phyloP scores from a whole-genome alignment of 2,329 filamentous ascomycete genomes.

The Trichoderma simmonsii region DNA sequence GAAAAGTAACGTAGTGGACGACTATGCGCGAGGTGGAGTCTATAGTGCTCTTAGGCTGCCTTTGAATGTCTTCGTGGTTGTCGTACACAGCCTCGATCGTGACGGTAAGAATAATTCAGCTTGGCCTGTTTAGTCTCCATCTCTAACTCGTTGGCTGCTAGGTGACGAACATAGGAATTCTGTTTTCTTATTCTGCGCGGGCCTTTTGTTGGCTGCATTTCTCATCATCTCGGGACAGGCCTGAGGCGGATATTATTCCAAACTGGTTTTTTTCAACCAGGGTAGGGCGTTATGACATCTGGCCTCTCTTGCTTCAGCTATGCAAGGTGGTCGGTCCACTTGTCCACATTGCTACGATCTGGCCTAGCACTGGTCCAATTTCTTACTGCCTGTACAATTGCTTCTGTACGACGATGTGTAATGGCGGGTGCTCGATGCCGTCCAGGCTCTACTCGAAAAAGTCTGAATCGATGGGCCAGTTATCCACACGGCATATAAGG shows the following conservation, averaged over 20 bases:
- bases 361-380: constrained; percentile 1
- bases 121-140: neutral
- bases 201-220: constrained; percentile 14
- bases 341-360: constrained; percentile 1
- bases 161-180: constrained; percentile 30
- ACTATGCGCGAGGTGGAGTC: constrained; percentile 50
- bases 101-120: constrained; percentile 35
- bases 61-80: constrained; percentile 52
- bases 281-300: neutral
- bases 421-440: neutral
- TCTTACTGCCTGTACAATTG: neutral
- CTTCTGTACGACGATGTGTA: neutral
- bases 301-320: neutral
- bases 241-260: neutral
- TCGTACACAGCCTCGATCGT: constrained; percentile 43
- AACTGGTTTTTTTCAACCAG: neutral
- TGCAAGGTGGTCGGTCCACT: constrained; percentile 8
- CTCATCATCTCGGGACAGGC: neutral
- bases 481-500: neutral
- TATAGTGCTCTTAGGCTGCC: constrained; percentile 58
- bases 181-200: constrained; percentile 27
- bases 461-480: neutral
- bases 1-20: constrained; percentile 53
- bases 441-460: neutral
- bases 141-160: constrained; percentile 11